These are phyloP conservation scores for Alternaria sp. DNA, from an alignment of 2,329 filamentous ascomycete genomes.

Conservation along the genomic window DNA sequence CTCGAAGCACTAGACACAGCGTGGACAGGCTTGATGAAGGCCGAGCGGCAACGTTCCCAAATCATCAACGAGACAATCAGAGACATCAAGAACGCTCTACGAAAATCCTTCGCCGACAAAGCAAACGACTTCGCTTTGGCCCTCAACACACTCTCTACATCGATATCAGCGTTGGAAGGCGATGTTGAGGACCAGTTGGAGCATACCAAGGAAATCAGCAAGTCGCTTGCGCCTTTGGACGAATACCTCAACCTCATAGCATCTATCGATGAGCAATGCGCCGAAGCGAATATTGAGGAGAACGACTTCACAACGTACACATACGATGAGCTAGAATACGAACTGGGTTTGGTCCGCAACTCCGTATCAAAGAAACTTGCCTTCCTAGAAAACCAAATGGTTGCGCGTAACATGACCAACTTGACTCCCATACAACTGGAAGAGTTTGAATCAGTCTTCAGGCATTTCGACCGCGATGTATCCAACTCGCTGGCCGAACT, in stretches of 20 bases:
- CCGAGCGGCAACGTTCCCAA: constrained; percentile 89
- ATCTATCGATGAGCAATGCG: constrained; percentile 85
- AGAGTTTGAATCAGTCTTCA: constrained; percentile 97
- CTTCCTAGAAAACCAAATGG: constrained; percentile 98
- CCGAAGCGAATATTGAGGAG: constrained; percentile 97
- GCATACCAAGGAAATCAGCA: constrained; percentile 85
- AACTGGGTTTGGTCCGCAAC: constrained; percentile 87
- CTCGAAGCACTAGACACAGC: constrained; percentile 83
- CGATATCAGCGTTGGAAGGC: constrained; percentile 95
- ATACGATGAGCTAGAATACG: constrained; percentile 94
- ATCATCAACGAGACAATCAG: constrained; percentile 98
- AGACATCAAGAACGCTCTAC: constrained; percentile 96
- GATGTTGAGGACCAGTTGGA: constrained; percentile 94
- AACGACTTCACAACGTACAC: constrained; percentile 99
- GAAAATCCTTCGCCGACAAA: constrained; percentile 94
- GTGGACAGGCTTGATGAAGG: constrained; percentile 80
- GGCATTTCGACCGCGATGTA: constrained; percentile 94
- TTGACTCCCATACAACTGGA: constrained; percentile 97
- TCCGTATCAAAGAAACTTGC: constrained; percentile 95
- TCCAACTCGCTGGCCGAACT: constrained; percentile 91
- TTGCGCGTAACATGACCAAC: constrained; percentile 98
- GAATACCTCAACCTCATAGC: constrained; percentile 89
- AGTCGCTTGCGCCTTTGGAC: constrained; percentile 88
- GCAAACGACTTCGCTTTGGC: constrained; percentile 97
- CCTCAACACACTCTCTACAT: constrained; percentile 91